phyloP scores from a whole-genome alignment of 2,329 filamentous ascomycete genomes.

The Xylaria digitata region DNA sequence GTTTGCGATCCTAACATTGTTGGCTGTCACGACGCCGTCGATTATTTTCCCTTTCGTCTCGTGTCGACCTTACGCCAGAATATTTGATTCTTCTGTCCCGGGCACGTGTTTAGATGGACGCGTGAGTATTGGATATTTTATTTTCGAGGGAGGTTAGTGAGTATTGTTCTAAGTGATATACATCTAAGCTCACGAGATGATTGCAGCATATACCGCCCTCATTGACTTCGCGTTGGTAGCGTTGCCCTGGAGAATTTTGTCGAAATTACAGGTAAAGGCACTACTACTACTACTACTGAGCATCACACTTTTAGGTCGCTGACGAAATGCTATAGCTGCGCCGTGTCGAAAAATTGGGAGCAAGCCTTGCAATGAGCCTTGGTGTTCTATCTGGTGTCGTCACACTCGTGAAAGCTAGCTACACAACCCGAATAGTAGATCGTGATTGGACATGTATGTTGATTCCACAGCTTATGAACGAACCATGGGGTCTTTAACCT shows the following conservation, averaged over 20 bases:
- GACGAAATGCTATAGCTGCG: constrained; percentile 28
- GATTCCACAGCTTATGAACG: not conserved
- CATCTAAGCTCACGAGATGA: not conserved
- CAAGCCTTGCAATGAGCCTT: constrained; percentile 34
- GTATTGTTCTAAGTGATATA: not conserved
- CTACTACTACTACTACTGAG: not conserved
- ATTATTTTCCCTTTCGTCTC: constrained; percentile 30
- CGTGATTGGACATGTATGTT: constrained; percentile 36
- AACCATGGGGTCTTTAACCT: not conserved
- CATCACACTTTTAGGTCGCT: not conserved
- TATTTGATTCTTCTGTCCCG: constrained; percentile 28
- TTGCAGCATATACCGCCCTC: constrained; percentile 28
- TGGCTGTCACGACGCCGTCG: constrained; percentile 26
- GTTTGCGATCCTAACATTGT: constrained; percentile 24
- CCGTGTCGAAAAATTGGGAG: constrained; percentile 34
- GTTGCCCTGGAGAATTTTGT: constrained; percentile 33
- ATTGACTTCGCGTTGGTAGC: constrained; percentile 33
- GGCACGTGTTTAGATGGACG: constrained; percentile 22
- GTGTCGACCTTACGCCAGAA: constrained; percentile 30
- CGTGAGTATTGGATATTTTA: constrained; percentile 24
- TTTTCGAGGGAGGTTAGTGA: constrained; percentile 30
- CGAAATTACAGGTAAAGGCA: constrained; percentile 26
- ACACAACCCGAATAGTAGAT: constrained; percentile 25
- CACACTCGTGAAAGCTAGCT: constrained; percentile 29
- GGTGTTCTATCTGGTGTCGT: constrained; percentile 33